Evolutionary conservation across 2,329 filamentous ascomycete genomes (phyloP).

Genomic region (Aspergillus hiratsukae): DNA sequence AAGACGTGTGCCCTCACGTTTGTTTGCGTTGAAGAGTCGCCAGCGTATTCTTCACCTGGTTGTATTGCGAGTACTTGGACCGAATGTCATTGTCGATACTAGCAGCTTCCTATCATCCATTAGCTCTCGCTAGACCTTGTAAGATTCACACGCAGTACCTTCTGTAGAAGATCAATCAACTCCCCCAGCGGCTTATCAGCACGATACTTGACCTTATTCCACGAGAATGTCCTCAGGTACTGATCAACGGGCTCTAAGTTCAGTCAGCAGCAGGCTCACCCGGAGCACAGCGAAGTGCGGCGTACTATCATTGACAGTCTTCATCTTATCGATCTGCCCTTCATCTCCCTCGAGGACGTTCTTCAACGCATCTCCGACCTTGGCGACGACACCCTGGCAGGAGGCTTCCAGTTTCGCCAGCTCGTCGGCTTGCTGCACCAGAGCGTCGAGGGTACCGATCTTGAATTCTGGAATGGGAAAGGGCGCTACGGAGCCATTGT

Average conservation of each 20-base stretch:
- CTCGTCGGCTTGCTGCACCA: slow-evolving; percentile 95
- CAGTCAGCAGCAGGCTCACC: slow-evolving; percentile 11
- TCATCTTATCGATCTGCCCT: slow-evolving; percentile 76
- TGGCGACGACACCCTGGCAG: slow-evolving; percentile 77
- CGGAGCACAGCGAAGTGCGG: slow-evolving; percentile 2
- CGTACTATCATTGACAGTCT: slow-evolving; percentile 91
- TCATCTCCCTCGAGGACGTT: slow-evolving; percentile 80
- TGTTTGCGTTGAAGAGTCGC: slow-evolving; percentile 79
- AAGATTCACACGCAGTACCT: slow-evolving; percentile 48
- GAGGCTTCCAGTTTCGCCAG: slow-evolving; percentile 77
- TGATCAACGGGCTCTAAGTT: slow-evolving; percentile 83
- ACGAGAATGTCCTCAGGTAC: slow-evolving; percentile 82
- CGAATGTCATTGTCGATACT: slow-evolving; percentile 97
- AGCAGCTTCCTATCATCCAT: slow-evolving; percentile 63
- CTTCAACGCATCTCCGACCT: slow-evolving; percentile 81
- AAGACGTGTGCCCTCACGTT: slow-evolving; percentile 54
- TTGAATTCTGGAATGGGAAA: slow-evolving; percentile 93
- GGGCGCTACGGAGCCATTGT: slow-evolving; percentile 69
- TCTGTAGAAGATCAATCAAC: slow-evolving; percentile 81
- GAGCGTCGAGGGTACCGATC: slow-evolving; percentile 89
- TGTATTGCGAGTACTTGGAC: slow-evolving; percentile 91
- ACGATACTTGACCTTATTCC: slow-evolving; percentile 98
- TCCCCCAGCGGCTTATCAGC: slow-evolving; percentile 86
- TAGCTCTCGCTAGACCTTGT: not conserved
- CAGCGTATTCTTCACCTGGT: slow-evolving; percentile 79